Evolutionary conservation across 2,329 filamentous ascomycete genomes (phyloP).

Genomic region (Emericellopsis cladophorae): DNA sequence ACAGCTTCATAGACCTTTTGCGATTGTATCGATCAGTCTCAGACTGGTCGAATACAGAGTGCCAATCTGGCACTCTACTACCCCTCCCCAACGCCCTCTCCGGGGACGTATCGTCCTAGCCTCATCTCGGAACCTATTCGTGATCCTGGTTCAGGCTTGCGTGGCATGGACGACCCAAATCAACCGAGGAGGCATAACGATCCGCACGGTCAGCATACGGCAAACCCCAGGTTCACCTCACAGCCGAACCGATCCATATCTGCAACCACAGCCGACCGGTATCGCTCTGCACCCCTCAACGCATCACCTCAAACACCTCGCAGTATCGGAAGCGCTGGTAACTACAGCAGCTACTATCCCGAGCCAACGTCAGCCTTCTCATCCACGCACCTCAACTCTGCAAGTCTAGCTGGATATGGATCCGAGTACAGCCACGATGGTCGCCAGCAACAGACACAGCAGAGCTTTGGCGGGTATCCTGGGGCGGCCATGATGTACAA

Average conservation of each 20-base stretch:
- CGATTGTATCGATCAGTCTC: slow-evolving; percentile 9
- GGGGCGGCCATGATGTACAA: slow-evolving; percentile 66
- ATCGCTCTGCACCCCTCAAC: slow-evolving; percentile 36
- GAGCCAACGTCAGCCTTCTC: slow-evolving; percentile 39
- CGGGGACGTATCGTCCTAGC: slow-evolving; percentile 46
- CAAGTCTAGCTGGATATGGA: slow-evolving; percentile 43
- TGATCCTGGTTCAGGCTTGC: slow-evolving; percentile 36
- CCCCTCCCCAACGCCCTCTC: slow-evolving; percentile 49
- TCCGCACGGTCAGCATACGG: slow-evolving; percentile 49
- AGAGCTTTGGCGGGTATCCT: slow-evolving; percentile 45
- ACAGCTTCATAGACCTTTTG: no score
- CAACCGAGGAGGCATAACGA: slow-evolving; percentile 65
- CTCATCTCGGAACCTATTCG: slow-evolving; percentile 42
- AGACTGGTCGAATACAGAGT: slow-evolving; percentile 13
- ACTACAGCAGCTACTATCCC: slow-evolving; percentile 47
- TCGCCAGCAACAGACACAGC: slow-evolving; percentile 32
- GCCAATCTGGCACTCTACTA: slow-evolving; percentile 52
- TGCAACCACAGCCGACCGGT: slow-evolving; percentile 23
- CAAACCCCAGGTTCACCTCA: slow-evolving; percentile 39
- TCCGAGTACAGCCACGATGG: slow-evolving; percentile 53
- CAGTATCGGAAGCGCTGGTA: slow-evolving; percentile 41
- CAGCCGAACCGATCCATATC: slow-evolving; percentile 25
- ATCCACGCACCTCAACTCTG: slow-evolving; percentile 43
- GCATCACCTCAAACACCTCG: slow-evolving; percentile 32
- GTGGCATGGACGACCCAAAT: slow-evolving; percentile 69